Conservation (phyloP, 192 early-diverging fungal species). For the Umbelopsis ramanniana region DNA sequence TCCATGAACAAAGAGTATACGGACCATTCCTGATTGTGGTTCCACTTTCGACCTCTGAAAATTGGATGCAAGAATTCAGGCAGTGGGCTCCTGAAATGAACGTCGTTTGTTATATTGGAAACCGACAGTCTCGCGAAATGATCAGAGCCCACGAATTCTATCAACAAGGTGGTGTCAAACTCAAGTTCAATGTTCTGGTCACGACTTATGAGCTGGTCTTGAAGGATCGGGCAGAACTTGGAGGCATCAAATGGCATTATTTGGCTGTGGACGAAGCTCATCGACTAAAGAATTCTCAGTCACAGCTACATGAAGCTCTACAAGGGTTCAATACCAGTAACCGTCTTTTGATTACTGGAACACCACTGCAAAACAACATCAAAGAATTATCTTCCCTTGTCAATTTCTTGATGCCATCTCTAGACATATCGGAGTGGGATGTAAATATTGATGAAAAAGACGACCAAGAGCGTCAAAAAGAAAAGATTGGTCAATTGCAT, state of each 20-base stretch:
- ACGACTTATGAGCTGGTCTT: slow-evolving; percentile 94
- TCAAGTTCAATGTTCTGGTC: slow-evolving; percentile 89
- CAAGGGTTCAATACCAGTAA: slow-evolving; percentile 85
- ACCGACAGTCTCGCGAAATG: slow-evolving; percentile 74
- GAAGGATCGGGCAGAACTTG: slow-evolving; percentile 82
- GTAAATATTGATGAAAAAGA: slow-evolving; percentile 69
- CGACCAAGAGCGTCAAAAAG: slow-evolving; percentile 50
- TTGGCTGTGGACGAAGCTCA: slow-evolving; percentile 97
- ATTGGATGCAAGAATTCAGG: slow-evolving; percentile 92
- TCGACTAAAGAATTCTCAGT: slow-evolving; percentile 91
- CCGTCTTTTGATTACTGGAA: slow-evolving; percentile 93
- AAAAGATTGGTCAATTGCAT: slow-evolving; percentile 86
- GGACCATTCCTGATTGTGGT: slow-evolving; percentile 97
- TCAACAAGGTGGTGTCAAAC: slow-evolving; percentile 47
- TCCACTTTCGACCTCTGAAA: slow-evolving; percentile 90
- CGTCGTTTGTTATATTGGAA: slow-evolving; percentile 85
- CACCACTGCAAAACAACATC: slow-evolving; percentile 94
- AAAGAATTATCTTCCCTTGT: slow-evolving; percentile 89
- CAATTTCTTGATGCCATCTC: slow-evolving; percentile 91
- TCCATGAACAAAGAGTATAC: slow-evolving; percentile 79
- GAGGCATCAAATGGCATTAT: slow-evolving; percentile 87
- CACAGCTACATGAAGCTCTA: slow-evolving; percentile 88
- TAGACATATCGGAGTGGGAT: slow-evolving; percentile 77
- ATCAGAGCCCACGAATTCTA: slow-evolving; percentile 94
- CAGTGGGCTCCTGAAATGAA: slow-evolving; percentile 97